Evolutionary conservation across 2,329 filamentous ascomycete genomes (phyloP), one percentile per base, ranked within the genome.

Genomic region (Biscogniauxia sp.): DNA sequence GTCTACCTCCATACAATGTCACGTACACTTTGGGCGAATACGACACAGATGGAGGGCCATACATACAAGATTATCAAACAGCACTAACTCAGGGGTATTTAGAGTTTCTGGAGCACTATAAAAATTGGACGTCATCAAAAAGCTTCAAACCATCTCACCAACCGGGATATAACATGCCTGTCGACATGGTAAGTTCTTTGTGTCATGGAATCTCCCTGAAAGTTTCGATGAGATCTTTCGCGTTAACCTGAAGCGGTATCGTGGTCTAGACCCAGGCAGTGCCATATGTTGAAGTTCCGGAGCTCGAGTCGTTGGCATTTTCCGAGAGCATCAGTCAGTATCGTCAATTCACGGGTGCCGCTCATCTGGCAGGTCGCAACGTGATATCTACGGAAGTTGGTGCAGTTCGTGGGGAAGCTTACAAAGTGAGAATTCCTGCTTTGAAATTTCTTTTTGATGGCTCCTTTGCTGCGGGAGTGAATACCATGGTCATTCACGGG

Each of bases 221-320:
- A 11, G 28, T 26, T 19, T 51, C 20, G 20, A 20, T 45, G 20
- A 50, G n/a, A 20, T 3, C 6, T 11, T 54, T 15, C 32, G 13
- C 28, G 53, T 55, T 57, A 60, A 20, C 49, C 20, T 19, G 49
- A 51, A 20, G n/a, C 8, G 9, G 3, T 51, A 25, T 13, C n/a
- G 15, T 11, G 8, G 45, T 17, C 5, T 53, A 59, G 58, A 51
- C 58, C n/a, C 13, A 57, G 23, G 50, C 58, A 1, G 25, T 69
- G 4, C 63, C 63, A 0, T 26, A 63, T 5, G 63, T 70, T 17
- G 62, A 60, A 20, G 64, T 61, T 0, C 69, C 69, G 5, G 69
- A 72, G 53, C 59, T 66, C 3, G 68, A 72, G 55, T 66, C 65
- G 0, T 61, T 69, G 23, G 69, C 62, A n/a, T 72, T 72, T 54